A percentile compares a stretch with the other conserved stretches of the same genome.
phyloP scores from a whole-genome alignment of 768 basidiomycete species.

The Ramaria rubella region DNA sequence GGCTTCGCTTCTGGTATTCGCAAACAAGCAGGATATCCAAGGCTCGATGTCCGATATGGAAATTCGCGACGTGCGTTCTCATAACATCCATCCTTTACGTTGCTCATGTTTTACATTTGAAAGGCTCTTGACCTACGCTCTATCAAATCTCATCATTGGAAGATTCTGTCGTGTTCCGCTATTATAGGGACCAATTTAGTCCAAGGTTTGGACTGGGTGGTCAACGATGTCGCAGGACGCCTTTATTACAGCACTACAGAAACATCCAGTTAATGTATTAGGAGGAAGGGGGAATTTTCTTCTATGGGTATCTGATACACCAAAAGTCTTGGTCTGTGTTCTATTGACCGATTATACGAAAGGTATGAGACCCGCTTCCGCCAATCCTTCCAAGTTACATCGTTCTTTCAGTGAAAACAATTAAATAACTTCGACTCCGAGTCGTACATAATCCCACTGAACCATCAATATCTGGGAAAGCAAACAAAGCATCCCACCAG shows the following conservation, averaged over 20 bases:
- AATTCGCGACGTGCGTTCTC: constrained; percentile 72
- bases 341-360: too few species aligned
- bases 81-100: not conserved
- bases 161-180: constrained; percentile 87
- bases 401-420: too few species aligned
- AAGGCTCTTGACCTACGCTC: constrained; percentile 75
- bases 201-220: constrained; percentile 87
- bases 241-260: constrained; percentile 67
- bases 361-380: too few species aligned
- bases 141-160: constrained; percentile 88
- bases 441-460: too few species aligned
- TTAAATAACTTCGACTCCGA: too few species aligned
- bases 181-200: constrained; percentile 82
- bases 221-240: constrained; percentile 78
- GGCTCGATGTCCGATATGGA: constrained; percentile 78
- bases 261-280: not conserved
- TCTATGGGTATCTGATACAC: too few species aligned
- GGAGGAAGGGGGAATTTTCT: not conserved
- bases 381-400: too few species aligned
- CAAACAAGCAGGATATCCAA: constrained; percentile 95
- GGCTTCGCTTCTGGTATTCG: constrained; percentile 92
- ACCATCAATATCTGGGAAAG: too few species aligned
- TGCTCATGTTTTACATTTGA: not conserved
- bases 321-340: too few species aligned
- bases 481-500: too few species aligned